Base-by-base conservation (phyloP, 345 rosid genomes). In the Gossypium ekmanianum region DNA sequence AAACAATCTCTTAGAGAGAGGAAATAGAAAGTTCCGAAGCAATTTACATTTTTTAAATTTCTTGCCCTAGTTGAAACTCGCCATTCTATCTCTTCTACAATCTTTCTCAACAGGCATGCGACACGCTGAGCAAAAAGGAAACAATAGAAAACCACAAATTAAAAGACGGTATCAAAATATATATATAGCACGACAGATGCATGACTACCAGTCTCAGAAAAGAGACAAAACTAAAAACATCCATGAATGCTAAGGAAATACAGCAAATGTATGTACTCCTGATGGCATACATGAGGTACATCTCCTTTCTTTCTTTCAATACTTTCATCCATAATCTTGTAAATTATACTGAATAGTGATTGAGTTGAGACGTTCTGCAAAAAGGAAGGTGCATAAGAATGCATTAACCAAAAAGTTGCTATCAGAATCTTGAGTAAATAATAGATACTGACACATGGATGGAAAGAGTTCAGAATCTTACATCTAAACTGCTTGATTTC, bases 291-390 rank as follows among this genome's bases (percentile, higher is more conserved):
- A 75, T 91, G 88, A 79, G 89, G 86, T 66, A 89, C 68, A 54
- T 87, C 90, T 71, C 90, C 91, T 75, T 86, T 87, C 85, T 86
- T 88, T 75, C 86, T 90, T 81, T 86, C 89, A 59, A 85, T 71
- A 77, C 85, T 85, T 76, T 88, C 99, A 76, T 89, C 94, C 80
- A 95, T 81, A 79, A 93, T 85, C 81, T 73, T 81, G 67, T 84
- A 87, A 79, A 87, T 82, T 61, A 84, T 79, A 79, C 81, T 80
- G 81, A 91, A 93, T 73, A 95, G 88, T 64, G 85, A 82, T 79
- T 82, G 87, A 71, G 92, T 93, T 18, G 99, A 83, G 69, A 88
- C 88, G 78, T 83, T 90, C 99, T 93, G 92, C 79, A 68, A 71
- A 56, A 77, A 72, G 27, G 62, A 84, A 74, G 66, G 61, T 34